A percentile compares a stretch with the other conserved stretches of the same genome.
Evolutionary conservation across 192 early-diverging fungal genomes (phyloP).

Genomic region (Coemansia sp.): DNA sequence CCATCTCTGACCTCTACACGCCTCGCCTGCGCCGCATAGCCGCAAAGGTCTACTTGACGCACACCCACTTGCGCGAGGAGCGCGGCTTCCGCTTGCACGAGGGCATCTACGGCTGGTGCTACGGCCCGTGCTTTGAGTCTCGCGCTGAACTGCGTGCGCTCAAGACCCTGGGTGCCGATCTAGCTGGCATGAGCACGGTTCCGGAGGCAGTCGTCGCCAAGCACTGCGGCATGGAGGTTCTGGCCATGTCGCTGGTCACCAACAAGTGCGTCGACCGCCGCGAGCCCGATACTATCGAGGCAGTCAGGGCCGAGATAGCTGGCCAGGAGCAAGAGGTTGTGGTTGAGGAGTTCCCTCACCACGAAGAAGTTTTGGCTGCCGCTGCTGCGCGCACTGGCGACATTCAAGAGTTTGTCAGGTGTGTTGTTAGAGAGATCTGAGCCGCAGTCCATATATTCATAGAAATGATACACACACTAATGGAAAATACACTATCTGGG

Average conservation of each 20-base stretch:
- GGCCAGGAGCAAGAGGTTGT: slow-evolving; percentile 18
- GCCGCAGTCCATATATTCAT: not conserved
- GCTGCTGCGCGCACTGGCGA: slow-evolving; percentile 39
- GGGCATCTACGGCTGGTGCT: slow-evolving; percentile 81
- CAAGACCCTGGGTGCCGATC: slow-evolving; percentile 69
- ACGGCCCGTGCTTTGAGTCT: slow-evolving; percentile 87
- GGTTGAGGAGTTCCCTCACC: slow-evolving; percentile 38
- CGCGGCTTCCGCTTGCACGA: slow-evolving; percentile 62
- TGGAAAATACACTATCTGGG: not conserved
- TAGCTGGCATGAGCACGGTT: slow-evolving; percentile 91
- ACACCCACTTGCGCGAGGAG: slow-evolving; percentile 37
- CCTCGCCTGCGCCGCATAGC: slow-evolving; percentile 68
- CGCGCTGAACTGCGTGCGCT: slow-evolving; percentile 81
- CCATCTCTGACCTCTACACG: slow-evolving; percentile 84
- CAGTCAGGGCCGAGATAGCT: slow-evolving; percentile 35
- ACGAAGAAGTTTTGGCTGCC: slow-evolving; percentile 48
- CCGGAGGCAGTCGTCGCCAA: slow-evolving; percentile 85
- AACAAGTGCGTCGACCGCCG: slow-evolving; percentile 61
- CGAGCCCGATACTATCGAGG: slow-evolving; percentile 39
- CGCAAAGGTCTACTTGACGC: slow-evolving; percentile 38
- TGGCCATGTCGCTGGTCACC: slow-evolving; percentile 82
- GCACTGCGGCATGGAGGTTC: slow-evolving; percentile 80
- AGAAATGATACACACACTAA: not conserved
- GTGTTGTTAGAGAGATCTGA: slow-evolving; percentile 31
- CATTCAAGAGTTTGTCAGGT: slow-evolving; percentile 41